Conservation (phyloP, 2,329 filamentous ascomycete genomes). For the Dothistroma septosporum region DNA sequence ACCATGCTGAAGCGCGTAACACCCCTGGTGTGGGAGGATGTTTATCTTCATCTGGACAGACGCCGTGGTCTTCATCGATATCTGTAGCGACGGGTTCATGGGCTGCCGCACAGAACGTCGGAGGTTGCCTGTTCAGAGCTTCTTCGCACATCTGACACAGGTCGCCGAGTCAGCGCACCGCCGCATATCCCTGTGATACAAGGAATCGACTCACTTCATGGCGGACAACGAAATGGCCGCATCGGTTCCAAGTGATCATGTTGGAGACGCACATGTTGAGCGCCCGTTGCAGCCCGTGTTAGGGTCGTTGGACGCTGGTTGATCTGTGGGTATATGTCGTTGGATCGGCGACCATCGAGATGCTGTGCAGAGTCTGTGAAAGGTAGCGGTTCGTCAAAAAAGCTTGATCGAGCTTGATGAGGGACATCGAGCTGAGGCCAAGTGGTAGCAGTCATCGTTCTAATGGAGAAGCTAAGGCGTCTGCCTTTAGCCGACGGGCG, state of each 20-base stretch:
- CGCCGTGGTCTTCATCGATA: slow-evolving; percentile 13
- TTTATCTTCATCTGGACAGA: slow-evolving; percentile 18
- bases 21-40: slow-evolving; percentile 17
- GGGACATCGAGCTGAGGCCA: background rate
- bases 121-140: slow-evolving; percentile 13
- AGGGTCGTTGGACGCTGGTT: background rate
- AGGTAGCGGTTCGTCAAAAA: background rate
- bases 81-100: slow-evolving; percentile 20
- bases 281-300: background rate
- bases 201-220: slow-evolving; percentile 6
- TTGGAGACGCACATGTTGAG: slow-evolving; percentile 15
- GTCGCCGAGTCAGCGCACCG: background rate
- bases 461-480: background rate
- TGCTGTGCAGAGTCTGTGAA: background rate
- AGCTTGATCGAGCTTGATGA: background rate
- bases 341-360: background rate
- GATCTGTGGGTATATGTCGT: background rate
- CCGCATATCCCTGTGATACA: background rate
- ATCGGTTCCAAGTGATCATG: slow-evolving; percentile 18
- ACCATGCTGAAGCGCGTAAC: slow-evolving; percentile 12
- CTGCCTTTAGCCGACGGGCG: background rate
- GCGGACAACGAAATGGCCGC: slow-evolving; percentile 15
- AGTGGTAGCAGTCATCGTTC: background rate
- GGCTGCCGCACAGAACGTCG: slow-evolving; percentile 13
- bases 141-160: slow-evolving; percentile 5